Base-by-base conservation (phyloP, 768 basidiomycete genomes). In the Mycena amicta region DNA sequence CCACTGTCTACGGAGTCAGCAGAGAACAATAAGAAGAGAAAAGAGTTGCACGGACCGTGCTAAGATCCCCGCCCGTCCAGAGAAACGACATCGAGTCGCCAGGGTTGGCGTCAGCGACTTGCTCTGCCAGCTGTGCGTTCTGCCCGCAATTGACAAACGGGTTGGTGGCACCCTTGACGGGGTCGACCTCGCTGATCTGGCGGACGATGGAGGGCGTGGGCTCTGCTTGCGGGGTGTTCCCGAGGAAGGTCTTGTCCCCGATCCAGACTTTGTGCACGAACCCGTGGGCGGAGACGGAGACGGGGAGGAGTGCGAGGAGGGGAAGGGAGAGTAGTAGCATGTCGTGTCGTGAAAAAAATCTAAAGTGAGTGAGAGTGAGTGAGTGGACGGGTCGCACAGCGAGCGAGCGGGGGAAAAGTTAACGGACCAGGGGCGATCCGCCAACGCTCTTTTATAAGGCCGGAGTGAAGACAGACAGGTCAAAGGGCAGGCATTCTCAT, bases 131-230 rank as follows among this genome's bases (percentile, higher is more conserved):
- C 49, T 76, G 71, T 3, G 86, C 82, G 30, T 77, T 71, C 20
- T 76, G 72, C 12, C 89, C 89, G 62, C 89, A 91, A 70, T 82
- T 87, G 12, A 88, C 50, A 52, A 74, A 76, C 2, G 79, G 65
- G 64, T 88, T 89, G 33, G 54, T 71, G 20, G 86, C 80, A 37
- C 84, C 85, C 70, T 89, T 76, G 63, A 78, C 74, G 0, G 82
- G 82, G 47, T 69, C 67, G 4, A 69, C 71, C 1, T 61, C 57
- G 63, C 62, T 67, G 56, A 82, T 67, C 57, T 78, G 74, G 25
- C 81, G 79, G 55, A 81, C 75, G 57, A 77, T 70, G 57, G 75
- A 76, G 20, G 68, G 57, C 20, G 62, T 70, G 1, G 70, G 56
- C n/a, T 51, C 60, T 50, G 59, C 57, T 28, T 59, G 64, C 5